These are phyloP conservation scores for Hypomyces perniciosus DNA, from an alignment of 2,329 filamentous ascomycete genomes.

Conservation along the genomic window DNA sequence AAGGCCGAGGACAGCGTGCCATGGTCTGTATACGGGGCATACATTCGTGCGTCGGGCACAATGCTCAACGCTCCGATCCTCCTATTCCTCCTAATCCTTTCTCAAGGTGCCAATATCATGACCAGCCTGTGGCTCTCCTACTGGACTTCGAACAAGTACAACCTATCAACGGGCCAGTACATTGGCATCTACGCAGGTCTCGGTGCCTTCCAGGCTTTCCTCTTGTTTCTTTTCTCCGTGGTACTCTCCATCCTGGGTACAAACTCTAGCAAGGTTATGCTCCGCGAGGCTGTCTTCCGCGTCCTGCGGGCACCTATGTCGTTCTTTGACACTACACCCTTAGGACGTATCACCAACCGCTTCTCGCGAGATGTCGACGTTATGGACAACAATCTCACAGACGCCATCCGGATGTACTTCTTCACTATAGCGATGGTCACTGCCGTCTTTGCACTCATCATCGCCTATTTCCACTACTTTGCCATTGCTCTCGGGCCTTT, in stretches of 20 bases:
- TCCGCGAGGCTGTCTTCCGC: constrained; percentile 70
- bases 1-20: constrained; percentile 69
- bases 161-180: constrained; percentile 61
- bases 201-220: constrained; percentile 61
- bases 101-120: constrained; percentile 78
- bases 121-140: constrained; percentile 91
- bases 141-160: constrained; percentile 80
- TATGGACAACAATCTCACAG: constrained; percentile 88
- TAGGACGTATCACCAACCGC: constrained; percentile 92
- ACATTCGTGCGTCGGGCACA: constrained; percentile 68
- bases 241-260: constrained; percentile 74
- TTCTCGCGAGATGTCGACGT: constrained; percentile 94
- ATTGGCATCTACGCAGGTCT: constrained; percentile 68
- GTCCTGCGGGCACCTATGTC: constrained; percentile 73
- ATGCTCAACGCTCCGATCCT: constrained; percentile 63
- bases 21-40: constrained; percentile 73
- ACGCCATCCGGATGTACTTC: constrained; percentile 89
- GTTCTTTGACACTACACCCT: constrained; percentile 94
- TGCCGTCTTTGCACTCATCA: constrained; percentile 82
- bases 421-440: constrained; percentile 77
- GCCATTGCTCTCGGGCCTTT: constrained; percentile 57
- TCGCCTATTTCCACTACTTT: constrained; percentile 93
- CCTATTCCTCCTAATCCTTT: constrained; percentile 56
- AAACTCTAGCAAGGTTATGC: constrained; percentile 72
- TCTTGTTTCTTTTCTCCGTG: constrained; percentile 78